Conservation (phyloP, 805 yeast genomes). For the Yarrowia divulgata region DNA sequence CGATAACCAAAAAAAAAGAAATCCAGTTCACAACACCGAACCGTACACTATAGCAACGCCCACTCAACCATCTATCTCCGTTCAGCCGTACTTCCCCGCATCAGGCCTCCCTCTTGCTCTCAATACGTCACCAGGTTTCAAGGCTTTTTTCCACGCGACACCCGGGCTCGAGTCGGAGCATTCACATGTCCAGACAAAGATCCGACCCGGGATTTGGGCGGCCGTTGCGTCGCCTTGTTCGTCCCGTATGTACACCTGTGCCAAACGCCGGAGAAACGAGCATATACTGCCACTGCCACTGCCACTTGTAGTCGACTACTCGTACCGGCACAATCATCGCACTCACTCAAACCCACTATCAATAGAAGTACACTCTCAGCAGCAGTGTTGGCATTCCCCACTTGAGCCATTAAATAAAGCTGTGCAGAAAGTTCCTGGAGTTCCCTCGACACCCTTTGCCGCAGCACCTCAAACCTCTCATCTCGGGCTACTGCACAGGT, state of each 20-base stretch:
- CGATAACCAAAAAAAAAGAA: no score
- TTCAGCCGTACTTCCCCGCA: conserved; percentile 28
- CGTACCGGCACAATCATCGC: no score
- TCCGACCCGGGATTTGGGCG: not conserved
- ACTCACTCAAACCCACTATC: no score
- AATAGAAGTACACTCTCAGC: no score
- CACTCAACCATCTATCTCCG: not conserved
- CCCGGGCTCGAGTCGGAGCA: not conserved
- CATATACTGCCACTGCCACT: no score
- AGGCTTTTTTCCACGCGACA: not conserved
- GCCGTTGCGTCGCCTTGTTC: not conserved
- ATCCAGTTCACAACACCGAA: no score
- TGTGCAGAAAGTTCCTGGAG: not conserved
- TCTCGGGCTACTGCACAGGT: conserved; percentile 3
- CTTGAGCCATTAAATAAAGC: conserved; percentile 6
- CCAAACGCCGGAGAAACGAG: no score
- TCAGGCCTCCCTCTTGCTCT: not conserved
- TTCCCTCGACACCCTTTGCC: not conserved
- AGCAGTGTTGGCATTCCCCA: no score
- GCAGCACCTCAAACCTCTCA: not conserved
- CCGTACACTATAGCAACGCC: no score
- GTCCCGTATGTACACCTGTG: no score
- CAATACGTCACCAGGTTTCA: not conserved
- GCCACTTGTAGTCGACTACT: no score
- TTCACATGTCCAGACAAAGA: not conserved